These are phyloP conservation scores for Candida sp. DNA, from an alignment of 1,139 yeast genomes.

Conservation along the genomic window DNA sequence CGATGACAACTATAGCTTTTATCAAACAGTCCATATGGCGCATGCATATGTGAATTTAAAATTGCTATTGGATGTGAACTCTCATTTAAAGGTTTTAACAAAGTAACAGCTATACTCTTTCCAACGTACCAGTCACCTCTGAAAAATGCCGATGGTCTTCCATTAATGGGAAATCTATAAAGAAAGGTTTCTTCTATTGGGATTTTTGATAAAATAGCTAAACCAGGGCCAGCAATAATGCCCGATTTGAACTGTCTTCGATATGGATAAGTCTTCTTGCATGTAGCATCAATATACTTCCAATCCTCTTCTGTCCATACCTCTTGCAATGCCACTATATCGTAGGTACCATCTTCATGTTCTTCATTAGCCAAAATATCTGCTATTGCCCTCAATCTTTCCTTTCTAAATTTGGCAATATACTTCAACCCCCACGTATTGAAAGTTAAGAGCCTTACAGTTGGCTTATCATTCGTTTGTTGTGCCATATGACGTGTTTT, in stretches of 20 bases:
- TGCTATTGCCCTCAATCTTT: slow-evolving; percentile 73
- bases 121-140: slow-evolving; percentile 99
- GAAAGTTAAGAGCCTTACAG: slow-evolving; percentile 55
- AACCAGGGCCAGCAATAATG: slow-evolving; percentile 89
- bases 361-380: slow-evolving; percentile 48
- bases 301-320: slow-evolving; percentile 90
- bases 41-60: slow-evolving; percentile 94
- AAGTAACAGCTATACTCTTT: slow-evolving; percentile 77
- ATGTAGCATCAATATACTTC: slow-evolving; percentile 51
- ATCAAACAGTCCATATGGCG: slow-evolving; percentile 80
- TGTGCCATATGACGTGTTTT: not conserved
- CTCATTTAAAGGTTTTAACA: slow-evolving; percentile 49
- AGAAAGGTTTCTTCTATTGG: slow-evolving; percentile 80
- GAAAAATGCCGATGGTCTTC: slow-evolving; percentile 89
- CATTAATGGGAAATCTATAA: slow-evolving; percentile 86
- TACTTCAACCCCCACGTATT: slow-evolving; percentile 90
- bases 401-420: slow-evolving; percentile 66
- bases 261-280: slow-evolving; percentile 55
- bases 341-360: slow-evolving; percentile 50
- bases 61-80: slow-evolving; percentile 64
- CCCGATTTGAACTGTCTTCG: slow-evolving; percentile 77
- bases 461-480: not conserved
- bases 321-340: slow-evolving; percentile 88
- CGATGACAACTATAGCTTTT: slow-evolving; percentile 90
- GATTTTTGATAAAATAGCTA: slow-evolving; percentile 77